phyloP scores from a whole-genome alignment of 2,329 filamentous ascomycete genomes.

The Alternaria burnsii region DNA sequence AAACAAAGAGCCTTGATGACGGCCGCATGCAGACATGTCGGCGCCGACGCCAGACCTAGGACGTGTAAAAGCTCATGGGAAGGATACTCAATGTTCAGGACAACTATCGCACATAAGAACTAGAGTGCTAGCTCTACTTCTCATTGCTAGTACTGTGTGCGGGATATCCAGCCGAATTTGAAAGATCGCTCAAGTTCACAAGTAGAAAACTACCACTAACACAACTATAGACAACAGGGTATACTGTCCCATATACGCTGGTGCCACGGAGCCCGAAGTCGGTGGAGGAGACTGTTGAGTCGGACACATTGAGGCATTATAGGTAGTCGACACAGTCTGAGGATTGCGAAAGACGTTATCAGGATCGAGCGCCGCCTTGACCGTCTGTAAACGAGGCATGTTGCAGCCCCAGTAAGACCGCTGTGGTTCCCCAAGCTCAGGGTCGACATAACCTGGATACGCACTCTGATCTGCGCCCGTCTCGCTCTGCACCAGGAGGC shows the following conservation, averaged over 20 bases:
- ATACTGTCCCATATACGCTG: too few relatives aligned
- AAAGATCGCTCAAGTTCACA: too few relatives aligned
- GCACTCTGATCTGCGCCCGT: not conserved
- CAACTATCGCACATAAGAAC: not conserved
- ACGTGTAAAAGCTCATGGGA: not conserved
- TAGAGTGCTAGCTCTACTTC: not conserved
- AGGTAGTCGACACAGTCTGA: not conserved
- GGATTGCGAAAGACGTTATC: conserved; percentile 5
- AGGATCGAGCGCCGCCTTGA: not conserved
- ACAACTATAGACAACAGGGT: too few relatives aligned
- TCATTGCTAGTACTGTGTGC: not conserved
- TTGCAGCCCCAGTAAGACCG: conserved; percentile 3
- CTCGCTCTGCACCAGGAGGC: not conserved
- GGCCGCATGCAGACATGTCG: not conserved
- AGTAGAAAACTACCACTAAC: too few relatives aligned
- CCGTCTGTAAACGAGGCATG: not conserved
- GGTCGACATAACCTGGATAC: conserved; percentile 1
- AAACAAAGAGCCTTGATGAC: not conserved
- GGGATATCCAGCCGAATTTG: not conserved
- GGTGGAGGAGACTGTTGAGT: not conserved
- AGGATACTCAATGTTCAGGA: not conserved
- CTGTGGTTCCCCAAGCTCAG: conserved; percentile 2
- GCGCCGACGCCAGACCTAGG: not conserved
- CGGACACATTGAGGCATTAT: not conserved
- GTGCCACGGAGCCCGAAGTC: too few relatives aligned